Evolutionary conservation across 1,284 basidiomycete species (phyloP), one percentile per base, ranked within the genome.

Genomic region (Pascua sp.): DNA sequence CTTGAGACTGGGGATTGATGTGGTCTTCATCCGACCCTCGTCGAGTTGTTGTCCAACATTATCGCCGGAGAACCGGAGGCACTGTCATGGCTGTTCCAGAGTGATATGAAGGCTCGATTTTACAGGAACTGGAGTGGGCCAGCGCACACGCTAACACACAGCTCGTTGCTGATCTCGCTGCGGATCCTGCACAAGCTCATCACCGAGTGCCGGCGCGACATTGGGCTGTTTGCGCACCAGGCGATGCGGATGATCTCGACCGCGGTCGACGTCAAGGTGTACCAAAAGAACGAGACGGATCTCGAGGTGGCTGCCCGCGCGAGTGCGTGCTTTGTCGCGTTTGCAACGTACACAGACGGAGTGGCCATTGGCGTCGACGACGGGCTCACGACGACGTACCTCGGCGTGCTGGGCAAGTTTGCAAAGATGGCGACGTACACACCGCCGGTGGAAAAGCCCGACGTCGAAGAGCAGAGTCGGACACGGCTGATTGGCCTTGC

Each of bases 331-430:
- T 94, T 98, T 69, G 89, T 87, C 12, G 88, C 91, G 0, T 92
- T 92, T 84, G 88, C 90, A n/a, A 93, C 91, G 8, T 95, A 87
- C 67, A 90, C 92, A 9, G 88, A 93, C 65, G 90, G 91, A 0
- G 84, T 86, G 53, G 79, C 87, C 42, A 85, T 92, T 61, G 89
- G 89, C 47, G 84, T 88, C 36, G 91, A 94, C 69, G 83, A 84
- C 63, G 74, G 72, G 39, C 78, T 90, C 57, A 89, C 89, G 0
- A 80, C 81, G 24, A 81, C 86, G 53, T 96, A 96, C 73, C 77
- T 90, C 47, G 80, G 81, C 4, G 82, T 87, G 36, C 80, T 97
- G 42, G 77, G 77, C 8, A 83, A 82, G 57, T 91, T 97, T 70
- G 81, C 89, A 7, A 69, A 74, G 11, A 81, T 93, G 62, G 70